These are phyloP conservation scores for Chiua sp. DNA, from an alignment of 1,284 basidiomycete genomes.

Conservation along the genomic window DNA sequence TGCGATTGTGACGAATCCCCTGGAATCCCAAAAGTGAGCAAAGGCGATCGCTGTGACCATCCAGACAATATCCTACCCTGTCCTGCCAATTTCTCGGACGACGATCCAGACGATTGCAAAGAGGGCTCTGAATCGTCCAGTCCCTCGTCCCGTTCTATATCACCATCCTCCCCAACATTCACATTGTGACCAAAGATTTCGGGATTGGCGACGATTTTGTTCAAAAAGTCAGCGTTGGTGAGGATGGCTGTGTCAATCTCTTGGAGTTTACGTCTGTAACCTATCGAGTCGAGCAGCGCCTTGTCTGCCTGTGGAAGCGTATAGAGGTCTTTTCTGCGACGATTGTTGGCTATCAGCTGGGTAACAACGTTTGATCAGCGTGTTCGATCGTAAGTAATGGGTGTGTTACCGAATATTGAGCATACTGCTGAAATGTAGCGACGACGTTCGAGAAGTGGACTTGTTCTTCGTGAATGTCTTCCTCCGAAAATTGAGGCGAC, in stretches of 20 bases:
- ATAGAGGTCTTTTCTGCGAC: slow-evolving; percentile 74
- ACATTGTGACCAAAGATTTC: slow-evolving; percentile 72
- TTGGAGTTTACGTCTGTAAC: slow-evolving; percentile 71
- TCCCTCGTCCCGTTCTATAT: slow-evolving; percentile 2
- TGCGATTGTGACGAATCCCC: slow-evolving; percentile 38
- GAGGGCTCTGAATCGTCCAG: not conserved
- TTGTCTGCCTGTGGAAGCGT: slow-evolving; percentile 65
- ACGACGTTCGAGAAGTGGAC: slow-evolving; percentile 72
- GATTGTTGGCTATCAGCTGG: slow-evolving; percentile 77
- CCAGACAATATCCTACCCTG: slow-evolving; percentile 15
- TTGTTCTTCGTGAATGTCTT: slow-evolving; percentile 59
- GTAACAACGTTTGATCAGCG: not conserved
- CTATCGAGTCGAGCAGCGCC: slow-evolving; percentile 60
- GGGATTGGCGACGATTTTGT: slow-evolving; percentile 68
- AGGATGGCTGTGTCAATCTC: slow-evolving; percentile 73
- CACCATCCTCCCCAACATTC: slow-evolving; percentile 24
- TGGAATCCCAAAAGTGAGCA: not conserved
- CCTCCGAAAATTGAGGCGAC: slow-evolving; percentile 35
- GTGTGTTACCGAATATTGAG: slow-evolving; percentile 58
- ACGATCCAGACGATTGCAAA: too few relatives aligned
- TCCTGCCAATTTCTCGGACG: slow-evolving; percentile 1
- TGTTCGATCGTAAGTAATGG: not conserved
- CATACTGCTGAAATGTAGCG: slow-evolving; percentile 68
- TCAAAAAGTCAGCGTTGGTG: slow-evolving; percentile 71
- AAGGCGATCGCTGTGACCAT: not conserved